Evolutionary conservation across 2,329 filamentous ascomycete species (phyloP).

Genomic region (Neonectria coccinea): DNA sequence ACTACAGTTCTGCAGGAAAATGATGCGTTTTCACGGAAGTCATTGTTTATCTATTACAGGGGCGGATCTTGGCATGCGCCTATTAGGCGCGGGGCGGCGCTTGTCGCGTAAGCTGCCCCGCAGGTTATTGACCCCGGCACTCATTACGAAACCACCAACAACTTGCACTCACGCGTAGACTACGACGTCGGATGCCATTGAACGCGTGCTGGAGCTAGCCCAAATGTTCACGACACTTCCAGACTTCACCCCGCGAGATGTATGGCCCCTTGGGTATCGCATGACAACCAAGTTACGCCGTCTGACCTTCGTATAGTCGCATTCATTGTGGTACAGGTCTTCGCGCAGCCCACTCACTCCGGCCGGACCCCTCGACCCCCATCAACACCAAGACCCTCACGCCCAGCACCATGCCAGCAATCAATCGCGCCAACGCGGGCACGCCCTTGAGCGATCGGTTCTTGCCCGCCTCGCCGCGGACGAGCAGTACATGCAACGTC

Average conservation of each 20-base stretch:
- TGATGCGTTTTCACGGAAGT: slow-evolving; percentile 6
- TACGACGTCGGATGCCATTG: slow-evolving; percentile 26
- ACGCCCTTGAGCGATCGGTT: slow-evolving; percentile 67
- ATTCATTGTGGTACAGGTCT: slow-evolving; percentile 79
- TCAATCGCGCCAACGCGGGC: slow-evolving; percentile 55
- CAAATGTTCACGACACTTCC: slow-evolving; percentile 73
- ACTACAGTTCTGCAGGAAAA: slow-evolving; percentile 15
- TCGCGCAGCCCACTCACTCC: slow-evolving; percentile 63
- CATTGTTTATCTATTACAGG: slow-evolving; percentile 6
- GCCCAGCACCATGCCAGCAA: slow-evolving; percentile 47
- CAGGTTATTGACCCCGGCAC: slow-evolving; percentile 29
- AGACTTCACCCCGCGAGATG: slow-evolving; percentile 76
- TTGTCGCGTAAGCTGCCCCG: slow-evolving; percentile 37
- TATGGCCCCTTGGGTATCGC: slow-evolving; percentile 54
- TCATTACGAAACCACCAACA: slow-evolving; percentile 26
- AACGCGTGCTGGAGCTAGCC: slow-evolving; percentile 34
- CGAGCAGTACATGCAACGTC: slow-evolving; percentile 80
- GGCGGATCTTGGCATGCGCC: slow-evolving; percentile 34
- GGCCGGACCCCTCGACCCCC: slow-evolving; percentile 48
- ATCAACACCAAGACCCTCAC: slow-evolving; percentile 45
- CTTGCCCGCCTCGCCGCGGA: slow-evolving; percentile 79
- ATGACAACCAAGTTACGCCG: background rate
- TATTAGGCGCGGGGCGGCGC: slow-evolving; percentile 41
- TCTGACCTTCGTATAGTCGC: slow-evolving; percentile 64
- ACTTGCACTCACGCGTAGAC: slow-evolving; percentile 19